These are phyloP conservation scores for Aspergillus asperescens DNA, from an alignment of 495 filamentous ascomycete species.

Conservation along the genomic window DNA sequence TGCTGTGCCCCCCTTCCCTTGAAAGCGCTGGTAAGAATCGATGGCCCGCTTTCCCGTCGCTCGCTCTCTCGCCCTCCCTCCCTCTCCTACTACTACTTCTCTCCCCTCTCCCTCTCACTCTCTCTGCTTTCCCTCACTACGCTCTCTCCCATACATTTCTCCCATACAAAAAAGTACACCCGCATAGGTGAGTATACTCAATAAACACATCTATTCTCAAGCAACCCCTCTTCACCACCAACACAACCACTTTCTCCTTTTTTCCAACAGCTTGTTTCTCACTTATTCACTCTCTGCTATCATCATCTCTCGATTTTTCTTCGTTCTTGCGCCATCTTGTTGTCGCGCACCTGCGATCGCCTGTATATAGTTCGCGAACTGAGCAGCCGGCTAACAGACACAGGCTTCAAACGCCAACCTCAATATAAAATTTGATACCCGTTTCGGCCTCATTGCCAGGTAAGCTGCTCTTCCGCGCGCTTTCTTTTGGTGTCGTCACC, in stretches of 20 bases:
- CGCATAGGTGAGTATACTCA: constrained; percentile 30
- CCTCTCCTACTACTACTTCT: constrained; percentile 59
- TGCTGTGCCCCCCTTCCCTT: constrained; percentile 15
- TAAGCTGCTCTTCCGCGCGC: constrained; percentile 19
- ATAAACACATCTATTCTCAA: constrained; percentile 23
- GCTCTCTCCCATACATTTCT: constrained; percentile 56
- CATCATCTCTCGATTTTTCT: constrained; percentile 23
- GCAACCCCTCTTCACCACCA: constrained; percentile 30
- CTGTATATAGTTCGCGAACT: constrained; percentile 20
- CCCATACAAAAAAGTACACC: constrained; percentile 46
- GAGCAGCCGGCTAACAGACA: constrained; percentile 12
- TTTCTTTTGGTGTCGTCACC: constrained; percentile 18
- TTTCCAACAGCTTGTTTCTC: constrained; percentile 17
- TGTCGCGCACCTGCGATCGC: constrained; percentile 25
- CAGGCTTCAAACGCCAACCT: constrained; percentile 14
- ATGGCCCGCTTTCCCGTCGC: constrained; percentile 26
- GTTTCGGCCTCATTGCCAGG: constrained; percentile 13
- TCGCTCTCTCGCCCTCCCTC: constrained; percentile 33
- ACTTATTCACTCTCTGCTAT: constrained; percentile 16
- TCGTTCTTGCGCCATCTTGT: constrained; percentile 24
- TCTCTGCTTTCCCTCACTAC: constrained; percentile 44
- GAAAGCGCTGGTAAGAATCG: constrained; percentile 7
- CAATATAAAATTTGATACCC: constrained; percentile 7
- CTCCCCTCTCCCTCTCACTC: constrained; percentile 36
- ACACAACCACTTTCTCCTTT: constrained; percentile 24